Evolutionary conservation across 1,139 yeast species (phyloP).

Genomic region (Suhomyces maxii): DNA sequence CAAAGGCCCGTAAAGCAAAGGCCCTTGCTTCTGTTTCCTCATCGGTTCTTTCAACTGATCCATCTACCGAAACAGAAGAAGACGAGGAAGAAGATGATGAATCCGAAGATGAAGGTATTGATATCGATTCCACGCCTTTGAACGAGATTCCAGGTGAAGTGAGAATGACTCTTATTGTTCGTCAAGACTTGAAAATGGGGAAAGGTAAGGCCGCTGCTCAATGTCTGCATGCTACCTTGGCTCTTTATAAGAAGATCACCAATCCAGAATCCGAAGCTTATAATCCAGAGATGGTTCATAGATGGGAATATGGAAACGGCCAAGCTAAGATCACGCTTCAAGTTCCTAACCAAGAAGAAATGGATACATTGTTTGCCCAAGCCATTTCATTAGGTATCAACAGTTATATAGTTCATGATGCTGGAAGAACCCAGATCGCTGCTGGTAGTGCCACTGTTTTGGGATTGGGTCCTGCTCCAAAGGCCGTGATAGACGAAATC

Average conservation of each 20-base stretch:
- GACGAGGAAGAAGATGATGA: slow-evolving; percentile 24
- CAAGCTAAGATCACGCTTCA: slow-evolving; percentile 95
- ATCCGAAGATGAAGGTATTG: slow-evolving; percentile 46
- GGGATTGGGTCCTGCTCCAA: slow-evolving; percentile 98
- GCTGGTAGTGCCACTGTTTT: slow-evolving; percentile 94
- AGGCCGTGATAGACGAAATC: slow-evolving; percentile 70
- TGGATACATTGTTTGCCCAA: slow-evolving; percentile 75
- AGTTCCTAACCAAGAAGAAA: slow-evolving; percentile 68
- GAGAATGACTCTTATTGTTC: slow-evolving; percentile 82
- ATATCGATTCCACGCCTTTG: slow-evolving; percentile 55
- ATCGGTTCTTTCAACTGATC: slow-evolving; percentile 2
- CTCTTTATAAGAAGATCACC: slow-evolving; percentile 73
- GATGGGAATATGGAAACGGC: slow-evolving; percentile 79
- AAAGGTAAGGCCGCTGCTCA: slow-evolving; percentile 98
- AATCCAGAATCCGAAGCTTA: slow-evolving; percentile 54
- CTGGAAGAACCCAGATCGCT: slow-evolving; percentile 94
- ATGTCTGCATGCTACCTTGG: slow-evolving; percentile 96
- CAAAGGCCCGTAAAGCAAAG: neutral
- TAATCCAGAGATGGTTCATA: slow-evolving; percentile 57
- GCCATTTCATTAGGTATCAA: slow-evolving; percentile 82
- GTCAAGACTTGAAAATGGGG: slow-evolving; percentile 88
- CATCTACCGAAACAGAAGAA: slow-evolving; percentile 33
- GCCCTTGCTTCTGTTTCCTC: neutral
- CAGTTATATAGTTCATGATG: slow-evolving; percentile 84
- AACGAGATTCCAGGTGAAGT: slow-evolving; percentile 76